These are phyloP conservation scores for Orychophragmus violaceus DNA, from an alignment of 345 rosid species.

Conservation along the genomic window DNA sequence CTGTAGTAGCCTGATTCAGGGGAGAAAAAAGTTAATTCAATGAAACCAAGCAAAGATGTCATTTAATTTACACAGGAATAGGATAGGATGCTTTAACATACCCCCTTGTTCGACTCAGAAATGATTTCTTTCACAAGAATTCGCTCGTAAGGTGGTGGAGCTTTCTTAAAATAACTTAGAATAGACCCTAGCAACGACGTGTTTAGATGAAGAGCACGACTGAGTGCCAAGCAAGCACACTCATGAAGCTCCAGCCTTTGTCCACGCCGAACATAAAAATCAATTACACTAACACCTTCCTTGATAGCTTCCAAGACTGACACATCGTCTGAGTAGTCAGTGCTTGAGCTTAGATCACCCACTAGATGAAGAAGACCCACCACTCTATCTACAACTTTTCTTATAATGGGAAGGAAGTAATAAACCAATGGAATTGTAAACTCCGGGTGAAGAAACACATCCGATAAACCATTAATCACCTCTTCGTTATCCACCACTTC, in stretches of 20 bases:
- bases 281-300: constrained; percentile 47
- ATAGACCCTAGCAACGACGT: constrained; percentile 59
- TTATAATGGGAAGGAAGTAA: constrained; percentile 52
- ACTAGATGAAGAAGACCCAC: constrained; percentile 48
- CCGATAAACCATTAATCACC: constrained; percentile 45
- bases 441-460: constrained; percentile 59
- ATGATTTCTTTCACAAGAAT: constrained; percentile 35
- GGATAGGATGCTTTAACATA: constrained; percentile 15
- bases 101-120: constrained; percentile 40
- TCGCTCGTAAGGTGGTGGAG: constrained; percentile 77
- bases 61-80: too few relatives aligned
- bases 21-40: background rate
- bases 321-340: constrained; percentile 28
- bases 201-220: constrained; percentile 75
- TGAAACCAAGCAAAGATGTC: background rate
- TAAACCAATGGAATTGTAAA: constrained; percentile 63
- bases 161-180: constrained; percentile 57
- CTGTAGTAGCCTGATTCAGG: constrained; percentile 42
- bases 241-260: constrained; percentile 73
- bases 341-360: constrained; percentile 45
- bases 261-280: constrained; percentile 46
- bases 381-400: constrained; percentile 50
- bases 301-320: constrained; percentile 28
- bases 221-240: constrained; percentile 79
- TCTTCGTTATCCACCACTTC: constrained; percentile 46